Evolutionary conservation across 192 early-diverging fungal species (phyloP), one percentile per base, ranked within the genome.

Genomic region (Haplosporangium gracile): DNA sequence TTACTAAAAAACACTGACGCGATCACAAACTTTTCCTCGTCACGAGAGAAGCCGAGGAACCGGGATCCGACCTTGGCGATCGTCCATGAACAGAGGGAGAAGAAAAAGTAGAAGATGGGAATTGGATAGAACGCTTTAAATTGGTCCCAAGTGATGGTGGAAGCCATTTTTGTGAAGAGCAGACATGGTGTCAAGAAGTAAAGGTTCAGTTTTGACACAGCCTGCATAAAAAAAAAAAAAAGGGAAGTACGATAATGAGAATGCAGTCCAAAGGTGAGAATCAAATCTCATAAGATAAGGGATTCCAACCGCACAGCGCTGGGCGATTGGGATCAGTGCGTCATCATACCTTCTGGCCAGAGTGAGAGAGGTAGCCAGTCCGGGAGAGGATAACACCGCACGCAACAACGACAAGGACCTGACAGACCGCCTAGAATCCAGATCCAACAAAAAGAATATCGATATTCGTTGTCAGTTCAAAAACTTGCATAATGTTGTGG

Each of bases 161-260:
- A 92, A 24, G 93, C 92, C 83, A 94, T 94, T 47, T 95, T 96
- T 69, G 93, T 92, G 72, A 96, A 96, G 43, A 96, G 87, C 4
- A 96, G 90, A 55, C 94, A 94, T 16, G 95, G 95, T 45, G 95
- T 96, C 85, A 96, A 90, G 70, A 94, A 94, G 51, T 92, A 91
- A 38, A 96, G 81, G 77, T 95, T 96, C 26, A 96, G 70, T 57
- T 86, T 87, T 1, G 91, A 90, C 69, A 92, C 71, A 76, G 89
- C 88, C 91, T 92, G 82, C 1, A 42, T 51, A 45, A 15, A 10
- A n/a, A 51, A 8, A 22, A 3, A 9, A 42, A 29, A 11, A 4
- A 68, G 1, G 29, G n/a, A n/a, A n/a, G n/a, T n/a, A n/a, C n/a
- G n/a, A n/a, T 22, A 32, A 72, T 20, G 5, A 39, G n/a, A 73